Evolutionary conservation across 495 filamentous ascomycete species (phyloP).

Genomic region (Penicillium crystallinum): DNA sequence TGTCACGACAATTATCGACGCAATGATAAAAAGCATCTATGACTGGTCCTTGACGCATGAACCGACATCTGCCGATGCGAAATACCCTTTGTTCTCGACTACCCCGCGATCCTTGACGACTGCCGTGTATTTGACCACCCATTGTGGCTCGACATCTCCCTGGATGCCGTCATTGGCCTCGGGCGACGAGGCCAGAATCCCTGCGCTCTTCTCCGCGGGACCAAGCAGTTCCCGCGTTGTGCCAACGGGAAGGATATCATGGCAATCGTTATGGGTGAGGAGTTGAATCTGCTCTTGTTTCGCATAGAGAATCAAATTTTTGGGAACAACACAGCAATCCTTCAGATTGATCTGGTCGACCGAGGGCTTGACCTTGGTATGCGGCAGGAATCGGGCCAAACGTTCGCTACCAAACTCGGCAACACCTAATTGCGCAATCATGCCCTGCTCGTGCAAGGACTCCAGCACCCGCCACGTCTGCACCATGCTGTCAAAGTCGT

Average conservation of each 20-base stretch:
- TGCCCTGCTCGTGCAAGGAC: conserved; percentile 61
- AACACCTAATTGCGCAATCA: conserved; percentile 70
- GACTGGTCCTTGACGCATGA: conserved; percentile 32
- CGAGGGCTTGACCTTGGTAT: conserved; percentile 65
- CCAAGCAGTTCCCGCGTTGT: conserved; percentile 80
- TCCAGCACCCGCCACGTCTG: conserved; percentile 70
- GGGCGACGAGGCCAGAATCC: conserved; percentile 54
- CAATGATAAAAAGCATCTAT: conserved; percentile 8
- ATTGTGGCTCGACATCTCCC: conserved; percentile 77
- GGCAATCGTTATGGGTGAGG: conserved; percentile 91
- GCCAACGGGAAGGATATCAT: conserved; percentile 79
- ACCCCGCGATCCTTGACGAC: conserved; percentile 96
- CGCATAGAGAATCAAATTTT: conserved; percentile 77
- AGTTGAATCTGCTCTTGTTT: conserved; percentile 82
- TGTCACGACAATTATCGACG: conserved; percentile 10
- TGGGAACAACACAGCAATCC: conserved; percentile 94
- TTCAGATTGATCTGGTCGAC: conserved; percentile 97
- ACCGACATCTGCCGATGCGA: conserved; percentile 71
- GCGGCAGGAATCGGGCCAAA: conserved; percentile 58
- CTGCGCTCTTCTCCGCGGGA: conserved; percentile 55
- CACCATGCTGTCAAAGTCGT: conserved; percentile 63
- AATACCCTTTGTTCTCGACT: conserved; percentile 97
- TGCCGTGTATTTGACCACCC: conserved; percentile 97
- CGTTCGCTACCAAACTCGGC: conserved; percentile 87
- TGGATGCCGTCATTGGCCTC: conserved; percentile 48